phyloP scores from a whole-genome alignment of 495 filamentous ascomycete genomes.

The Xanthoparmelia taractica region DNA sequence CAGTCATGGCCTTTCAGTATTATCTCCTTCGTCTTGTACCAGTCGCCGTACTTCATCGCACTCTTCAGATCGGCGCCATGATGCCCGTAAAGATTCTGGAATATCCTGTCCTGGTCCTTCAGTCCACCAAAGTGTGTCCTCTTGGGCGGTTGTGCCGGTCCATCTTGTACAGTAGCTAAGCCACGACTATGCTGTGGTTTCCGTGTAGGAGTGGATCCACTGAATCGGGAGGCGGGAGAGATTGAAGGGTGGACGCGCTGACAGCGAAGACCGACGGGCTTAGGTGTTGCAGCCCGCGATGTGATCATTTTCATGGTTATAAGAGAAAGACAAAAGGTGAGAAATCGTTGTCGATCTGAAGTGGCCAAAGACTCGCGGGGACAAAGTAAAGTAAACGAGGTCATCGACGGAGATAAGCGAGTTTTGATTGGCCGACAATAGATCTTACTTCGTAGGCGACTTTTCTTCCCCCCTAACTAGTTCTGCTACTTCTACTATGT shows the following conservation, averaged over 20 bases:
- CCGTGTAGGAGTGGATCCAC: conserved; percentile 19
- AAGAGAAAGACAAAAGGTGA: not conserved
- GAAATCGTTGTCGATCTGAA: not conserved
- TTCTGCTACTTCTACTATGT: too few relatives aligned
- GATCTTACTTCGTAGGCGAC: too few relatives aligned
- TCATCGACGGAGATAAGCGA: conserved; percentile 19
- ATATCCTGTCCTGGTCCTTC: conserved; percentile 93
- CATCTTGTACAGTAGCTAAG: conserved; percentile 88
- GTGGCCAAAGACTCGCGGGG: conserved; percentile 11
- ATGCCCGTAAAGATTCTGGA: conserved; percentile 94
- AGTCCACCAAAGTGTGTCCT: conserved; percentile 73
- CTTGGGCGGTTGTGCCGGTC: conserved; percentile 56
- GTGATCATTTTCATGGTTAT: conserved; percentile 13
- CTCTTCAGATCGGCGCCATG: conserved; percentile 83
- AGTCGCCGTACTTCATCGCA: conserved; percentile 98
- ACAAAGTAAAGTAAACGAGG: conserved; percentile 5
- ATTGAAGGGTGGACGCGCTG: conserved; percentile 48
- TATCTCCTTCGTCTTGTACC: conserved; percentile 99
- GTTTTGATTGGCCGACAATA: conserved; percentile 14
- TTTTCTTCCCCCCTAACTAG: too few relatives aligned
- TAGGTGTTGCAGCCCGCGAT: conserved; percentile 28
- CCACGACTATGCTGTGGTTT: conserved; percentile 49
- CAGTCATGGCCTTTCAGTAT: conserved; percentile 94
- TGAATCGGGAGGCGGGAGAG: conserved; percentile 32
- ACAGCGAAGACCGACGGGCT: conserved; percentile 46